Evolutionary conservation across 148 eudicot genomes (phyloP), one percentile per base, ranked within the genome.

Genomic region (Hydrangea macrophylla): DNA sequence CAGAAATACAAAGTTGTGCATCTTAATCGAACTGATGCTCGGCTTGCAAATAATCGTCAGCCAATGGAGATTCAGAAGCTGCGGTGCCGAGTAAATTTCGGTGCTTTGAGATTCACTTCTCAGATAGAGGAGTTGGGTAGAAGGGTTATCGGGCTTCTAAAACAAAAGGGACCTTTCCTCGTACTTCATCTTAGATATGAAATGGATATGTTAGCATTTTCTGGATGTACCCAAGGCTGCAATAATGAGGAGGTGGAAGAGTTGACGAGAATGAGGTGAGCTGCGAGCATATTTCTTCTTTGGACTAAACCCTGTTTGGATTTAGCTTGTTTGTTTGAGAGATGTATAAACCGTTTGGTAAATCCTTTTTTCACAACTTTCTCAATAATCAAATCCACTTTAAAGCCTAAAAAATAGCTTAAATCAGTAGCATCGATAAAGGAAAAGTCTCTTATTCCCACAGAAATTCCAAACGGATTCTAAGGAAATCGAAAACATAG

Each of bases 181-280:
- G 86, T 83, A 40, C 86, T 83, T 65, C 86, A 83, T 72, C 68
- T 83, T 60, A 73, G 86, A 83, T 83, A 77, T 61, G 86, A 83
- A 78, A 83, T 83, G 84, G 86, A 83, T 66, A 83, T 83, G 86
- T 58, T 83, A n/a, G 86, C 86, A 11, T 83, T 80, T 70, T 83
- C 86, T 26, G 86, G 86, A 26, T 83, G 86, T 48, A 80, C 77
- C 44, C 81, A 83, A 10, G 86, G 86, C 40, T 83, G 84, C 75
- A 83, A 72, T 56, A 73, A 25, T 60, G 82, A 80, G 62, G 86
- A 83, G 45, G 84, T 80, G 67, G 79, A 83, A 32, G 86, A 83
- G 65, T 68, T 83, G 73, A 83, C 82, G 23, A 72, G 78, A 65
- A 83, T 83, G 86, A 83, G 86, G 86, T 83, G 24, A 51, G 68